phyloP scores from a whole-genome alignment of 768 basidiomycete species.

The Candolleomyces aberdarensis region DNA sequence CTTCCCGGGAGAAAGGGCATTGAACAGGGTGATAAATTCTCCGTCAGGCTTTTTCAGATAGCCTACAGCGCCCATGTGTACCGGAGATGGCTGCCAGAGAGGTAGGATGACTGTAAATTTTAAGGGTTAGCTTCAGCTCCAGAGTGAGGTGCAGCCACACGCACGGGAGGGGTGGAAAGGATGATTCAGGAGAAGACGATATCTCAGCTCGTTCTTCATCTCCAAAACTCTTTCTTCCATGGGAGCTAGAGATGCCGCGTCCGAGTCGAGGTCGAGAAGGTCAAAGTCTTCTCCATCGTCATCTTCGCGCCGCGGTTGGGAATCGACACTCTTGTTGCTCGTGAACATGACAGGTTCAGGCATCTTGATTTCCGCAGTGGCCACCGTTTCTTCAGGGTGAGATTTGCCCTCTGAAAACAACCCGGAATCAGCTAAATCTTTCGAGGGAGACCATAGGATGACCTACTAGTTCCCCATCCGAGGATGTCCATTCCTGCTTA shows the following conservation, averaged over 20 bases:
- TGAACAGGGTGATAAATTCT: slow-evolving; percentile 72
- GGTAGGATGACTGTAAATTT: slow-evolving; percentile 54
- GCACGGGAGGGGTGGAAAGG: slow-evolving; percentile 66
- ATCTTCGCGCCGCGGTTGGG: neutral
- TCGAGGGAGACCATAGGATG: neutral
- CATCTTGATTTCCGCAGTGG: slow-evolving; percentile 26
- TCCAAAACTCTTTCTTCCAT: slow-evolving; percentile 36
- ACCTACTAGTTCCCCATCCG: neutral
- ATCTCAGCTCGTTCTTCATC: slow-evolving; percentile 59
- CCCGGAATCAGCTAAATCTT: neutral
- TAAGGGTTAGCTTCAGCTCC: slow-evolving; percentile 2
- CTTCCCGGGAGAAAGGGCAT: slow-evolving; percentile 54
- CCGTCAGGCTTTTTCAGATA: slow-evolving; percentile 69
- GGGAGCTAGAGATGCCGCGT: slow-evolving; percentile 33
- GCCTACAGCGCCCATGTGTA: slow-evolving; percentile 74
- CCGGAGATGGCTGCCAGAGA: slow-evolving; percentile 66
- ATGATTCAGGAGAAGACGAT: slow-evolving; percentile 64
- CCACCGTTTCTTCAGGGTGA: slow-evolving; percentile 29
- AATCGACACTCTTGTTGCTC: neutral
- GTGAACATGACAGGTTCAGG: slow-evolving; percentile 35
- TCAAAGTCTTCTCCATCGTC: slow-evolving; percentile 2
- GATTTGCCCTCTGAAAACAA: neutral
- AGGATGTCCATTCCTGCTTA: neutral
- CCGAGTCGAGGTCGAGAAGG: slow-evolving; percentile 22
- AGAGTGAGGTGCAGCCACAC: slow-evolving; percentile 21